Evolutionary conservation across 805 yeast genomes (phyloP), one percentile per base, ranked within the genome.

Genomic region (Metschnikowia shivogae): DNA sequence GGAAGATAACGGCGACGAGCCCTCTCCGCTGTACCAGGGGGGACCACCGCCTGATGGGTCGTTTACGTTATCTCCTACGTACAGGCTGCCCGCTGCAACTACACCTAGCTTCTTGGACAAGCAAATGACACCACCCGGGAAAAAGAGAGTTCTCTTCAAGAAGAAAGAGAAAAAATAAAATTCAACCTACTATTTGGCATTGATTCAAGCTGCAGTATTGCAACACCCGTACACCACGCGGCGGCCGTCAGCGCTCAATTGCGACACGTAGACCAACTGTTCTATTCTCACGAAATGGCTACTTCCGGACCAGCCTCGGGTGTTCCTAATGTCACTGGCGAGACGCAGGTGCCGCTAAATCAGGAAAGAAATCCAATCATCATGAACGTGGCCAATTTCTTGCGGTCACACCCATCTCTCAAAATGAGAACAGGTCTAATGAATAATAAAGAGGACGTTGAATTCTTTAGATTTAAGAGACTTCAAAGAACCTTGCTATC

Each of bases 381-480:
- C 0, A 52, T 82, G 39, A 84, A 84, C 13, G 67, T 92, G 36
- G 96, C 95, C 33, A 74, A 77, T 43, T 85, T 73, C 50, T 70
- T 90, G 50, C 81, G 92, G 48, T 78, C 80, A 54, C 77, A 86
- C 63, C 61, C 70, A 29, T 64, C 68, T n/a, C 72, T 92, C 51
- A 93, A 92, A 60, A 86, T 84, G 64, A 80, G 99, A 57, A 77
- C 78, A 49, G 97, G 97, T 11, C 63, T 83, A n/a, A 70, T 83
- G 43, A 82, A 84, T 56, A 82, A 84, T 44, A 78, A 78, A 50
- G 67, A 61, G n/a, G 81, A 81, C 39, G 76, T 80, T 30, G 96
- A 88, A 47, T 89, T 93, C 64, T 93, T 92, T 76, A 76, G 95
- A 54, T 85, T 74, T 63, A 92, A 92, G 64, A 78, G 99, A 57